A percentile compares a stretch with the other conserved stretches of the same genome.
These are phyloP conservation scores for Trichodelitschia bisporula DNA, from an alignment of 495 filamentous ascomycete species.

Conservation along the genomic window DNA sequence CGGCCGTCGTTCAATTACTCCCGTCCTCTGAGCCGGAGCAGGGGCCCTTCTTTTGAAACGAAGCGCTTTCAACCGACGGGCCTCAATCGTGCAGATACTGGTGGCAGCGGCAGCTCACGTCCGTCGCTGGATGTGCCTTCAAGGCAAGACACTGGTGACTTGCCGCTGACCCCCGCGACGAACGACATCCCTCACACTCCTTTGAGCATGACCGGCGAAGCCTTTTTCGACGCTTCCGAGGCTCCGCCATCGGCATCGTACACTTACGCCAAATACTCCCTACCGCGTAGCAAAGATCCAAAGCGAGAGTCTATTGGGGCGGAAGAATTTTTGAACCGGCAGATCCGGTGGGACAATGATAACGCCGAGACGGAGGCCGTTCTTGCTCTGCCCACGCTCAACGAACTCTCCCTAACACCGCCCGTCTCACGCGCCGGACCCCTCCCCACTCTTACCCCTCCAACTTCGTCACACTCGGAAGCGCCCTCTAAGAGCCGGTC, in stretches of 20 bases:
- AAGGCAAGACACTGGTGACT: slow-evolving; percentile 18
- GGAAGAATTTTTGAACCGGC: slow-evolving; percentile 31
- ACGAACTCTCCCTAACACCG: too few species aligned
- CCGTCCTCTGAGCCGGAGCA: slow-evolving; percentile 54
- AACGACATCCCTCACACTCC: slow-evolving; percentile 38
- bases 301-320: slow-evolving; percentile 45
- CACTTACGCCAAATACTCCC: slow-evolving; percentile 55
- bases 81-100: slow-evolving; percentile 10
- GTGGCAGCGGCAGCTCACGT: too few species aligned
- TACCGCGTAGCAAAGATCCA: slow-evolving; percentile 58
- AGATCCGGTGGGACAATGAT: slow-evolving; percentile 39
- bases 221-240: slow-evolving; percentile 21
- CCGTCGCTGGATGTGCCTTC: slow-evolving; percentile 25
- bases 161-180: slow-evolving; percentile 19
- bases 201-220: slow-evolving; percentile 36
- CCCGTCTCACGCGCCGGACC: too few species aligned
- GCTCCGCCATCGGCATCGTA: slow-evolving; percentile 37
- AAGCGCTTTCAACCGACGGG: slow-evolving; percentile 24
- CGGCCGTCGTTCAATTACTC: slow-evolving; percentile 83
- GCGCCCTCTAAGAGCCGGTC: too few species aligned
- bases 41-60: slow-evolving; percentile 12
- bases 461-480: too few species aligned
- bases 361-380: too few species aligned
- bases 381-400: neutral
- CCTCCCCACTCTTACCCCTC: too few species aligned